Conservation (phyloP, 345 rosid genomes). For the Clausena lansium region DNA sequence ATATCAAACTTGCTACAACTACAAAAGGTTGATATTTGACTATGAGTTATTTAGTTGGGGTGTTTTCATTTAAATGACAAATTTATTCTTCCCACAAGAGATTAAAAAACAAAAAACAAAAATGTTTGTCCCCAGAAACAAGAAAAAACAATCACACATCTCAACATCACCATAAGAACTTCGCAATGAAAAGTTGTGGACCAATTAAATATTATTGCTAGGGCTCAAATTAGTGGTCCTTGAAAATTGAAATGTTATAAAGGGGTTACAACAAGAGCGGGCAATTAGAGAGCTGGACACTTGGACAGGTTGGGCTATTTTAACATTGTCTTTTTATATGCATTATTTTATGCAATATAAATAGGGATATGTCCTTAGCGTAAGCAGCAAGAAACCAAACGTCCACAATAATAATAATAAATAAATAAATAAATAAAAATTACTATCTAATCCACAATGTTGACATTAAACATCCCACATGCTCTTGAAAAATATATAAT, state of each 20-base stretch:
- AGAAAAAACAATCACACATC: background rate
- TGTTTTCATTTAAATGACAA: background rate
- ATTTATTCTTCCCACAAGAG: background rate
- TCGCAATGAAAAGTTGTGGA: conserved; percentile 8
- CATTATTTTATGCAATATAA: background rate
- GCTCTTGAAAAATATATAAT: background rate
- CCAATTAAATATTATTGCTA: background rate
- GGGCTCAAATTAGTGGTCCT: conserved; percentile 3
- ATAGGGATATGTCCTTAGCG: conserved; percentile 1
- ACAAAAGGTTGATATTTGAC: background rate
- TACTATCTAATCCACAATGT: background rate
- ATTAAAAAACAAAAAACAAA: background rate
- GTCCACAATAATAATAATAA: background rate
- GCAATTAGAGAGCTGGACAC: background rate
- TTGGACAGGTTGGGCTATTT: background rate
- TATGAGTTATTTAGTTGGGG: background rate
- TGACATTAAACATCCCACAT: conserved; percentile 8
- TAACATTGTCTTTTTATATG: background rate
- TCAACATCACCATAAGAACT: conserved; percentile 10
- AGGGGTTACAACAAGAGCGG: background rate
- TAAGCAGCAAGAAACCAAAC: conserved; percentile 11
- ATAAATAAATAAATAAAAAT: background rate
- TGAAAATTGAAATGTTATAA: background rate
- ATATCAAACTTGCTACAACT: too few species aligned
- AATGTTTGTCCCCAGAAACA: background rate